Evolutionary conservation across 1,284 basidiomycete species (phyloP).

Genomic region (Tilletia walkeri): DNA sequence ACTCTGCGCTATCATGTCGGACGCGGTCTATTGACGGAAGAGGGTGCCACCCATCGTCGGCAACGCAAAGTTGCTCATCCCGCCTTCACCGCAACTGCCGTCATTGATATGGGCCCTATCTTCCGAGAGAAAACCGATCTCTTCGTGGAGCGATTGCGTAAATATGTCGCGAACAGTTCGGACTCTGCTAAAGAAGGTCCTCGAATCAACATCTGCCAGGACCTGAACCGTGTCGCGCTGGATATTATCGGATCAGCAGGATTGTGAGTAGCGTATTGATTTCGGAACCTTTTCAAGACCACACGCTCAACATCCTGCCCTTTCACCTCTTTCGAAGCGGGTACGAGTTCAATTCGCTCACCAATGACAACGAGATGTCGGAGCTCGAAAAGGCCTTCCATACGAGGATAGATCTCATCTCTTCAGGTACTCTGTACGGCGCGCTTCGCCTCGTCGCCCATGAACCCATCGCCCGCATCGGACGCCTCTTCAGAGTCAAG

Average conservation of each 20-base stretch:
- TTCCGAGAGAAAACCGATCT: slow-evolving; percentile 33
- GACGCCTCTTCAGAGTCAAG: background rate
- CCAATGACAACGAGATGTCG: background rate
- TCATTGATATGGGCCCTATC: slow-evolving; percentile 39
- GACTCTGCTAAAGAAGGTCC: slow-evolving; percentile 13
- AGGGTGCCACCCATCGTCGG: slow-evolving; percentile 17
- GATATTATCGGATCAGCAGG: slow-evolving; percentile 51
- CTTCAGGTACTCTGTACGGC: background rate
- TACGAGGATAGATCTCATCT: background rate
- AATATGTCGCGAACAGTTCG: slow-evolving; percentile 26
- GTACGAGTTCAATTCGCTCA: slow-evolving; percentile 10
- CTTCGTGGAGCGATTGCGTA: slow-evolving; percentile 27
- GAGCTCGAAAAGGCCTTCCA: background rate
- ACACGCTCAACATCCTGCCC: too few species aligned
- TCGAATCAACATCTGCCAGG: slow-evolving; percentile 31
- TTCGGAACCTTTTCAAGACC: too few species aligned
- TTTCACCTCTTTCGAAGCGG: background rate
- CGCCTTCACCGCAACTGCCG: slow-evolving; percentile 39
- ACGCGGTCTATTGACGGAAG: background rate
- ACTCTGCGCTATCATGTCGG: background rate
- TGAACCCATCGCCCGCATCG: background rate
- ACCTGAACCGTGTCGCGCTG: slow-evolving; percentile 33
- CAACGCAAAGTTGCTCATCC: slow-evolving; percentile 50
- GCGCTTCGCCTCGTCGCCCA: background rate
- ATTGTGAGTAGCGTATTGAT: slow-evolving; percentile 23